Evolutionary conservation across 1,284 basidiomycete genomes (phyloP), one percentile per base, ranked within the genome.

Genomic region (Cutaneotrichosporon sp.): DNA sequence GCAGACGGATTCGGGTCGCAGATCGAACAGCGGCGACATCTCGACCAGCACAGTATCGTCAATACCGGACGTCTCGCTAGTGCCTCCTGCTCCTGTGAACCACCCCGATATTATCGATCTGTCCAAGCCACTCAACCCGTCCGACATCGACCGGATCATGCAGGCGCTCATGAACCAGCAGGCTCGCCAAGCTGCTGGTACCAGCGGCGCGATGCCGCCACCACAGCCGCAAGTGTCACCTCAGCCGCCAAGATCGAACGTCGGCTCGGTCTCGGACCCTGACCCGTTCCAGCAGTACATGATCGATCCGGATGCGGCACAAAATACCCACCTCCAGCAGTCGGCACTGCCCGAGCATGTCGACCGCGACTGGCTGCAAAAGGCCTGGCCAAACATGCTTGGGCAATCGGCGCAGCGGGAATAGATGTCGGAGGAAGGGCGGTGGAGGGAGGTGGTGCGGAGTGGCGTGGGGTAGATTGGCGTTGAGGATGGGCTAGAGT

Each of bases 121-220:
- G 9, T 77, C 76, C 4, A 78, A 79, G 65, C 77, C 77, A 4
- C 71, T 79, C 42, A 73, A 79, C 69, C 67, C 76, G 14, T 62
- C 60, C 9, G 74, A 75, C 49, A 67, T 78, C 8, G 70, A 73
- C 49, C 73, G 73, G 36, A 79, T 79, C 56, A 68, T 79, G 58
- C 65, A 70, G 34, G 76, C 76, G 7, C 66, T 79, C 61, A 65
- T 74, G 60, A 66, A 70, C 21, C 76, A 76, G 49, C 70, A 72
- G 56, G 50, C 62, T 18, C 56, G 60, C 14, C 57, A 58, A 38
- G 63, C 56, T 7, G 51, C 56, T 7, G 57, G 56, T 31, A 46
- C 49, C 4, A 30, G 40, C 8, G 56, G 42, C 16, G 18, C 42
- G 13, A 47, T 31, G 30, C 42, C 51, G n/a, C 18, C 18, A 8